phyloP scores from a whole-genome alignment of 164 flowering plant genomes.

The Aristolochia contorta region DNA sequence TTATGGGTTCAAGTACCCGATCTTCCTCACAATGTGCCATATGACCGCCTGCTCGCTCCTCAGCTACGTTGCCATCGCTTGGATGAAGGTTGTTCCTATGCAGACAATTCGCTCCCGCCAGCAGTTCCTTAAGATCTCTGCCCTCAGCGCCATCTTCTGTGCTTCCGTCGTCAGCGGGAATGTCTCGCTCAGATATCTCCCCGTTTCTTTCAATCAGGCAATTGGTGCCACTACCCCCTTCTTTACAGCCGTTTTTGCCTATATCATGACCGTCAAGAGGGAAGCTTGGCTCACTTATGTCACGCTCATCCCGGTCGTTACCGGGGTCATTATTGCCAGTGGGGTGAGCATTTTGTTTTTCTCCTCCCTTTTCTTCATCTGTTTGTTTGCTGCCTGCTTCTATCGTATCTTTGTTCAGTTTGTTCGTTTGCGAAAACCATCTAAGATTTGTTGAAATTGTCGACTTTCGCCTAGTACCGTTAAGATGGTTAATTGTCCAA shows the following conservation, averaged over 20 bases:
- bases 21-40: constrained; percentile 49
- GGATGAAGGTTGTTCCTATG: constrained; percentile 38
- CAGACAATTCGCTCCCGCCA: constrained; percentile 29
- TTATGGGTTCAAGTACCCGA: constrained; percentile 46
- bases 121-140: constrained; percentile 37
- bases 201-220: constrained; percentile 49
- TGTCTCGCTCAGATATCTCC: constrained; percentile 33
- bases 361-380: background rate
- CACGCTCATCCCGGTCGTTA: constrained; percentile 41
- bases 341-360: constrained; percentile 24
- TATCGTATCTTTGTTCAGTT: background rate
- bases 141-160: constrained; percentile 34
- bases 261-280: constrained; percentile 36
- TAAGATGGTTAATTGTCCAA: background rate
- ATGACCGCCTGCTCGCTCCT: constrained; percentile 45
- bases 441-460: background rate
- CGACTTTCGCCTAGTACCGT: background rate
- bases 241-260: constrained; percentile 44
- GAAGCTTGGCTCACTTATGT: constrained; percentile 45
- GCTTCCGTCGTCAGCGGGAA: constrained; percentile 43
- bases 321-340: constrained; percentile 43
- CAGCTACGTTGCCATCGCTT: constrained; percentile 37
- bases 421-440: background rate
- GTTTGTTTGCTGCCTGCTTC: background rate
- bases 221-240: constrained; percentile 45